Evolutionary conservation across 768 basidiomycete species (phyloP).

Genomic region (Leccinum truebloodii): DNA sequence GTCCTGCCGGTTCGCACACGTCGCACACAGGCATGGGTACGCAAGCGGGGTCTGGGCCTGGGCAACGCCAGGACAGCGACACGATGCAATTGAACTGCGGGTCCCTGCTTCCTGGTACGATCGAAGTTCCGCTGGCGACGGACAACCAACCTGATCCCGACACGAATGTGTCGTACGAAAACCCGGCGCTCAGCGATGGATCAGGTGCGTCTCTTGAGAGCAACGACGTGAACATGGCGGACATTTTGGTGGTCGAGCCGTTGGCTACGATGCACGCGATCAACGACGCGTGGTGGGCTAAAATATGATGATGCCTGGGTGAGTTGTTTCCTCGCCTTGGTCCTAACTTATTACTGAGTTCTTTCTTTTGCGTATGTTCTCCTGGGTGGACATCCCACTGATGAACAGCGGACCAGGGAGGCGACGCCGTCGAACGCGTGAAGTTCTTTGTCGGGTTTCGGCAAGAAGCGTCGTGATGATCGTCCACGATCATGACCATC

Average conservation of each 20-base stretch:
- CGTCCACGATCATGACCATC: neutral
- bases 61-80: constrained; percentile 21
- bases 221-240: constrained; percentile 27
- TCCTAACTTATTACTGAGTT: neutral
- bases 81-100: constrained; percentile 35
- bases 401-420: constrained; percentile 46
- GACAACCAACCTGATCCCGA: constrained; percentile 34
- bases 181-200: constrained; percentile 17
- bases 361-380: constrained; percentile 23
- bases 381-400: constrained; percentile 33
- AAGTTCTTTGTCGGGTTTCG: constrained; percentile 80
- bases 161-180: constrained; percentile 41
- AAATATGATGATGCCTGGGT: constrained; percentile 83
- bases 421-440: constrained; percentile 72
- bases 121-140: neutral
- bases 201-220: neutral
- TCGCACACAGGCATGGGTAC: constrained; percentile 19
- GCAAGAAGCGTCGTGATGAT: constrained; percentile 74
- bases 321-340: neutral
- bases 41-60: constrained; percentile 14
- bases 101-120: neutral
- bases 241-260: constrained; percentile 45
- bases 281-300: constrained; percentile 72
- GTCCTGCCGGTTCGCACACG: constrained; percentile 29
- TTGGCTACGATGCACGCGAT: constrained; percentile 74